Percentiles rank a stretch among this genome's conserved stretches.
phyloP scores from a whole-genome alignment of 1,139 yeast genomes.

The Kodamaea ohmeri region DNA sequence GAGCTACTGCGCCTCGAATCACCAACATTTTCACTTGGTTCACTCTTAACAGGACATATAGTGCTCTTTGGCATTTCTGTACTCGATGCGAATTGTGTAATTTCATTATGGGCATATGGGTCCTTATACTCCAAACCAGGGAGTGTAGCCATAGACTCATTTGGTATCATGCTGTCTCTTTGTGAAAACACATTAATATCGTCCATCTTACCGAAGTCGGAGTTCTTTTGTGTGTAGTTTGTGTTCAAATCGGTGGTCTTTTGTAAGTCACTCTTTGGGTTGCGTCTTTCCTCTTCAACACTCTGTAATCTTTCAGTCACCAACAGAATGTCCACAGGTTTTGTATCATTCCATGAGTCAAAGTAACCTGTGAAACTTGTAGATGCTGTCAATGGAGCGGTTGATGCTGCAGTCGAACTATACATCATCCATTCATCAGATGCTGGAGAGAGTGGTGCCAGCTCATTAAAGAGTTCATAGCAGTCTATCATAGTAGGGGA shows the following conservation, averaged over 20 bases:
- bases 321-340: slow-evolving; percentile 7
- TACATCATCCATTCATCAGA: slow-evolving; percentile 7
- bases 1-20: slow-evolving; percentile 2
- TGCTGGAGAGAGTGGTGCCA: slow-evolving; percentile 10
- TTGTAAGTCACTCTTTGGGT: background rate
- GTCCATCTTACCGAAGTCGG: background rate
- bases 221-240: too few relatives aligned
- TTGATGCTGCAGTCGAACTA: slow-evolving; percentile 5
- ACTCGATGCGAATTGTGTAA: background rate
- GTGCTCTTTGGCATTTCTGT: background rate
- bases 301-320: slow-evolving; percentile 8
- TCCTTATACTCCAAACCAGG: background rate
- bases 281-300: slow-evolving; percentile 3
- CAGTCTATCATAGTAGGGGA: slow-evolving; percentile 2
- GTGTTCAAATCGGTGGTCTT: too few relatives aligned
- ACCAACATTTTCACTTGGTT: background rate
- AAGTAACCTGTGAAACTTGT: slow-evolving; percentile 11
- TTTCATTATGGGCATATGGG: background rate
- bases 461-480: slow-evolving; percentile 6
- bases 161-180: background rate
- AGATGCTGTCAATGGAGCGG: slow-evolving; percentile 9
- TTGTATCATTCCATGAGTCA: slow-evolving; percentile 8
- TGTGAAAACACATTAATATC: background rate
- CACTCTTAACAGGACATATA: slow-evolving; percentile 1
- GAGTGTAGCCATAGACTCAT: background rate